Evolutionary conservation across 1,284 basidiomycete species (phyloP).

Genomic region (Puccinia brachypodii): DNA sequence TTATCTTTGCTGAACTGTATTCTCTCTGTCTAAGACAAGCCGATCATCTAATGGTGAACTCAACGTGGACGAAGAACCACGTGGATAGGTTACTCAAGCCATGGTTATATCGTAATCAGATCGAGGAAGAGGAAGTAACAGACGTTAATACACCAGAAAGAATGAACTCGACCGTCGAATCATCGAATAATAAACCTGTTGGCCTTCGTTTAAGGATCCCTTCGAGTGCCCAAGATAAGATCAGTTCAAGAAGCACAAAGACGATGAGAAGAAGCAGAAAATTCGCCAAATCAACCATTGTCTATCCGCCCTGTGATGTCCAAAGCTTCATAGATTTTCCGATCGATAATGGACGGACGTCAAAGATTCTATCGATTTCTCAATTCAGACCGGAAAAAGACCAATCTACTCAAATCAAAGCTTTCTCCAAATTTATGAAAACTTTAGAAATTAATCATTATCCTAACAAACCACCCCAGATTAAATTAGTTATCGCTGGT

Average conservation of each 20-base stretch:
- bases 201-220: slow-evolving; percentile 68
- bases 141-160: neutral
- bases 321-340: slow-evolving; percentile 22
- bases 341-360: neutral
- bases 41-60: slow-evolving; percentile 80
- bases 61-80: slow-evolving; percentile 88
- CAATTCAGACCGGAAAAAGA: slow-evolving; percentile 84
- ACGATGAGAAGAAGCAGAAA: neutral
- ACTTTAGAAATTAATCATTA: slow-evolving; percentile 24
- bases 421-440: slow-evolving; percentile 67
- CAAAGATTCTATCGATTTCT: slow-evolving; percentile 1
- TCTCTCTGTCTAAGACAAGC: slow-evolving; percentile 71
- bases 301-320: slow-evolving; percentile 19
- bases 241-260: neutral
- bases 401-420: slow-evolving; percentile 74
- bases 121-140: neutral
- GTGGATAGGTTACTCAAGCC: slow-evolving; percentile 67
- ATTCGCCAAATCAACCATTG: neutral
- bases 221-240: slow-evolving; percentile 19
- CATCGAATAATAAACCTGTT: slow-evolving; percentile 32
- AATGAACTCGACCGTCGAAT: slow-evolving; percentile 47
- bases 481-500: slow-evolving; percentile 74
- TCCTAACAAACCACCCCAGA: slow-evolving; percentile 53
- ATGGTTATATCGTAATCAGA: neutral
- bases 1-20: slow-evolving; percentile 80